A percentile compares a stretch with the other conserved stretches of the same genome.
Evolutionary conservation across 2,329 filamentous ascomycete species (phyloP).

Genomic region (Monosporascus sp.): DNA sequence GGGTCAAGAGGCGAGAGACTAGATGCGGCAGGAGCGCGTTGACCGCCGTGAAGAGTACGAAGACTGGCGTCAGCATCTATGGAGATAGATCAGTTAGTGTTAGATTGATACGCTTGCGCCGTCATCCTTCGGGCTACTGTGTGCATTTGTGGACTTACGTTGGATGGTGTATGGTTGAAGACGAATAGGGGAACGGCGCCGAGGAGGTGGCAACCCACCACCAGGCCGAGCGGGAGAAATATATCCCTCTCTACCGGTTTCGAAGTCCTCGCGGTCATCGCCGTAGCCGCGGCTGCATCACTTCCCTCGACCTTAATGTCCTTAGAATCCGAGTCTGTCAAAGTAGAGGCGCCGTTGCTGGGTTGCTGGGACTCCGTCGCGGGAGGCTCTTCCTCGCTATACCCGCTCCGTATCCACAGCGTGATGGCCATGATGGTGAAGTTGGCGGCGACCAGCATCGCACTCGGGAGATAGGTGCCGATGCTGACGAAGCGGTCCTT

Average conservation of each 20-base stretch:
- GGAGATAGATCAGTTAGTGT: not conserved
- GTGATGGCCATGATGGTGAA: constrained; percentile 94
- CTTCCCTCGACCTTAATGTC: constrained; percentile 18
- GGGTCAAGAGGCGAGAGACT: constrained; percentile 49
- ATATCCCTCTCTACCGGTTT: constrained; percentile 54
- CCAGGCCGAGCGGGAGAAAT: constrained; percentile 67
- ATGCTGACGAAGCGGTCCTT: constrained; percentile 94
- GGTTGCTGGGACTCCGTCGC: constrained; percentile 24
- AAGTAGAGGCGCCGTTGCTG: constrained; percentile 7
- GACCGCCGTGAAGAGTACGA: constrained; percentile 49
- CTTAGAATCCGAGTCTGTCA: constrained; percentile 7
- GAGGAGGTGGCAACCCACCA: constrained; percentile 67
- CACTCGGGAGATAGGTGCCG: constrained; percentile 91
- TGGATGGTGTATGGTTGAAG: constrained; percentile 69
- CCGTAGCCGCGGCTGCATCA: constrained; percentile 9
- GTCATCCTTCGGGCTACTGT: too few species aligned
- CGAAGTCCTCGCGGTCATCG: constrained; percentile 10
- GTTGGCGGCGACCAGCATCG: constrained; percentile 93
- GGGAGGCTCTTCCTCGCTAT: constrained; percentile 28
- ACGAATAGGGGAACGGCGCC: constrained; percentile 76
- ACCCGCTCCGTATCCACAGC: constrained; percentile 87
- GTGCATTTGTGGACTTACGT: constrained; percentile 42
- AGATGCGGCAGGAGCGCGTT: constrained; percentile 52
- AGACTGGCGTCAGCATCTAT: constrained; percentile 55
- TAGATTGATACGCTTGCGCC: too few species aligned